A percentile compares a stretch with the other conserved stretches of the same genome.
phyloP scores from a whole-genome alignment of 148 eudicot species.

The Camellia granthamiana region DNA sequence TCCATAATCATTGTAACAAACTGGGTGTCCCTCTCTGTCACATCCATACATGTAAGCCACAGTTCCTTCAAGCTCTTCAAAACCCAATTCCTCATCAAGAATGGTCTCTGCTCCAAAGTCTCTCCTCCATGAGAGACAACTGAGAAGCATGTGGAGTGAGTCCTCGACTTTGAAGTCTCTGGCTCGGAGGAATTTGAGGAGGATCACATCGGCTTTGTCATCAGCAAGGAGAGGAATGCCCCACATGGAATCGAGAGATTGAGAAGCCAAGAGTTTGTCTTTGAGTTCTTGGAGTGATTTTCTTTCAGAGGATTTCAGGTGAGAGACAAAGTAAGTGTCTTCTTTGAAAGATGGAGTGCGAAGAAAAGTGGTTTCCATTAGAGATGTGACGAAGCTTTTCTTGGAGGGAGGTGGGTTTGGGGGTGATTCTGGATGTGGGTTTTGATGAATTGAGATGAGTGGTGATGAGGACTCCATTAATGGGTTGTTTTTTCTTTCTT shows the following conservation, averaged over 20 bases:
- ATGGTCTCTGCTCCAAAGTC: conserved; percentile 62
- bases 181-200: conserved; percentile 78
- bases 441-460: conserved; percentile 24
- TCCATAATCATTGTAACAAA: conserved; percentile 90
- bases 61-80: conserved; percentile 69
- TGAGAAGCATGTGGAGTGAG: conserved; percentile 54
- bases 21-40: conserved; percentile 77
- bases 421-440: conserved; percentile 24
- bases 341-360: conserved; percentile 69
- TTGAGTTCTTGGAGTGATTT: conserved; percentile 59
- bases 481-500: not conserved
- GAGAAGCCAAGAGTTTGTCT: conserved; percentile 34
- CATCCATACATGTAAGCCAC: conserved; percentile 91
- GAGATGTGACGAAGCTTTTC: conserved; percentile 42
- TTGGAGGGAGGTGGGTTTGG: conserved; percentile 39
- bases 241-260: conserved; percentile 53
- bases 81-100: conserved; percentile 66
- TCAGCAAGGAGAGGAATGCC: conserved; percentile 44
- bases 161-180: conserved; percentile 68
- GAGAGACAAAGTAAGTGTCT: conserved; percentile 65
- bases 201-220: conserved; percentile 61
- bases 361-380: conserved; percentile 57
- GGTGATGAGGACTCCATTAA: conserved; percentile 48
- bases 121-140: conserved; percentile 56
- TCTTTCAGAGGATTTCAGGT: conserved; percentile 57